phyloP scores from a whole-genome alignment of 768 basidiomycete species.

The Tephrocybe sp. region DNA sequence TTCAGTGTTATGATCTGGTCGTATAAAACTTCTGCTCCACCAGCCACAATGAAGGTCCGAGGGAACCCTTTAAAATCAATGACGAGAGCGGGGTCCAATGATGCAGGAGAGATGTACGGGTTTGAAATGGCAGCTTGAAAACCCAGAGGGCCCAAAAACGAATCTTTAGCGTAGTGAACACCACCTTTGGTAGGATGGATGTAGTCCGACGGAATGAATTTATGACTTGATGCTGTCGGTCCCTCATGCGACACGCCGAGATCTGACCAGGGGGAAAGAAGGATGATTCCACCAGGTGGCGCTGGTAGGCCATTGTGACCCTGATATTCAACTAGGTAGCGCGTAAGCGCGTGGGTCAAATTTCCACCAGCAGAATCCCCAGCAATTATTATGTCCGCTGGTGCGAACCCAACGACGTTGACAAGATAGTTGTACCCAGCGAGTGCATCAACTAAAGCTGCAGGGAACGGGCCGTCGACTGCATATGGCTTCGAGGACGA shows the following conservation, averaged over 20 bases:
- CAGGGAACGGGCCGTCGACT: constrained; percentile 63
- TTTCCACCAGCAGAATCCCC: constrained; percentile 84
- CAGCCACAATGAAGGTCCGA: constrained; percentile 56
- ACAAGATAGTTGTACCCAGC: constrained; percentile 75
- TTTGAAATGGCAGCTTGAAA: constrained; percentile 44
- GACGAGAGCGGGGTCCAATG: constrained; percentile 32
- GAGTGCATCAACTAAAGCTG: constrained; percentile 72
- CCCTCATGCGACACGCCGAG: constrained; percentile 38
- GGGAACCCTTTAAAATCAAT: constrained; percentile 59
- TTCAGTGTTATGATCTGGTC: constrained; percentile 49
- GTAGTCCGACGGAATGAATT: constrained; percentile 36
- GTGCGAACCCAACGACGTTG: constrained; percentile 51
- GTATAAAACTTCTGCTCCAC: constrained; percentile 57
- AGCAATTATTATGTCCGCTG: constrained; percentile 60
- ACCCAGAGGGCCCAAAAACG: constrained; percentile 51
- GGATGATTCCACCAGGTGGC: constrained; percentile 47
- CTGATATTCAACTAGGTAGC: constrained; percentile 57
- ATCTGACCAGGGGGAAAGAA: constrained; percentile 62
- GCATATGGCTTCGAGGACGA: constrained; percentile 43
- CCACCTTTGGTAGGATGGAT: constrained; percentile 19
- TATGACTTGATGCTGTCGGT: constrained; percentile 37
- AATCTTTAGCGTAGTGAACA: constrained; percentile 31
- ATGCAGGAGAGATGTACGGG: constrained; percentile 62
- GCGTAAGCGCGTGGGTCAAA: constrained; percentile 61
- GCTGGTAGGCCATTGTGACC: constrained; percentile 35